Percentiles rank a stretch among this genome's conserved stretches.
Conservation (phyloP, 2,329 filamentous ascomycete species). For the Cladosporium phlei region DNA sequence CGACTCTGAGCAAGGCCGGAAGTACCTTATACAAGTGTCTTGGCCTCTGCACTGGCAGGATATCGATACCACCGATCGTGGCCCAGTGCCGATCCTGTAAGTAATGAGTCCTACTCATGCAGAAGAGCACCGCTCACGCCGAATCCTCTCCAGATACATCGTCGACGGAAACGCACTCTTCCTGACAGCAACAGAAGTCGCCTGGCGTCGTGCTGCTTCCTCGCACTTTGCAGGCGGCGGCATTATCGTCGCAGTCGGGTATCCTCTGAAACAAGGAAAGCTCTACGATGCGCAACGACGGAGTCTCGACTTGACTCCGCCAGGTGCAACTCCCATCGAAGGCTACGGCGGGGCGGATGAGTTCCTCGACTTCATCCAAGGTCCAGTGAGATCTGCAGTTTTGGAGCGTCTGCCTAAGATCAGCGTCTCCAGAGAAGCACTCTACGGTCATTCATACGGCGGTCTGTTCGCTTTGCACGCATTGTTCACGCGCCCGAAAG, state of each 20-base stretch:
- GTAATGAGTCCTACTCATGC: neutral
- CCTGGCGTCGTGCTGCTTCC: slow-evolving; percentile 20
- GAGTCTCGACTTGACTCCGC: slow-evolving; percentile 17
- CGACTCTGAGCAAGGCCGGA: slow-evolving; percentile 5
- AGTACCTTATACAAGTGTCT: slow-evolving; percentile 25
- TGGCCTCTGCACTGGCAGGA: slow-evolving; percentile 26
- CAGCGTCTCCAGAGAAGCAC: slow-evolving; percentile 36
- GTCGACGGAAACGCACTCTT: slow-evolving; percentile 31
- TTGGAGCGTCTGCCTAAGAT: slow-evolving; percentile 27
- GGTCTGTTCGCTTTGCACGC: slow-evolving; percentile 46
- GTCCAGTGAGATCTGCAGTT: slow-evolving; percentile 33
- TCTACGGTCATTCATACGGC: slow-evolving; percentile 49
- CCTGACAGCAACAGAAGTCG: slow-evolving; percentile 25
- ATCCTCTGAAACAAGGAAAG: slow-evolving; percentile 18
- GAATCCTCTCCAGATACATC: slow-evolving; percentile 20
- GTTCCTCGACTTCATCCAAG: slow-evolving; percentile 43
- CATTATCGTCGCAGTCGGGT: slow-evolving; percentile 27
- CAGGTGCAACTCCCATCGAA: slow-evolving; percentile 29
- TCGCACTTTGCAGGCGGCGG: slow-evolving; percentile 18
- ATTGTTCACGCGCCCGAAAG: slow-evolving; percentile 37
- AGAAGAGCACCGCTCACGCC: neutral
- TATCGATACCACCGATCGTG: slow-evolving; percentile 5
- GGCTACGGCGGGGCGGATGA: slow-evolving; percentile 40
- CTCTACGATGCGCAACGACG: slow-evolving; percentile 22
- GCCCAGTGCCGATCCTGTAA: slow-evolving; percentile 19